Conservation (phyloP, 306 rosid species). For the Benincasa hispida region DNA sequence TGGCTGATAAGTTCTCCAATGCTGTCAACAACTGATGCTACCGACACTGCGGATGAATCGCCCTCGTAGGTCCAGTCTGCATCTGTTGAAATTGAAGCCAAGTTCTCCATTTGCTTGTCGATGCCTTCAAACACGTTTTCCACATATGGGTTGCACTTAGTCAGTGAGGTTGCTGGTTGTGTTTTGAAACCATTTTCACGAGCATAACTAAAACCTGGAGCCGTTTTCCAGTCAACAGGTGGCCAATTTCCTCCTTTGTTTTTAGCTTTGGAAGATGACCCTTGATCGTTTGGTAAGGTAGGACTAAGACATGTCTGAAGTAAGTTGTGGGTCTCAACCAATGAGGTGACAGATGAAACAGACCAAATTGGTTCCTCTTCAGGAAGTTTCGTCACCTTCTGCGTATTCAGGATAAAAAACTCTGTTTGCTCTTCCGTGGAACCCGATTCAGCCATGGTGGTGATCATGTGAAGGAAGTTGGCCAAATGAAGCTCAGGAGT, state of each 20-base stretch:
- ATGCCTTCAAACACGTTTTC: constrained; percentile 18
- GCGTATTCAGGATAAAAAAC: constrained; percentile 54
- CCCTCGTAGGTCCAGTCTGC: constrained; percentile 31
- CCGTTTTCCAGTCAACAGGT: constrained; percentile 74
- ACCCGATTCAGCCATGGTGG: constrained; percentile 63
- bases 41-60: constrained; percentile 19
- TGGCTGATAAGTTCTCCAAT: constrained; percentile 19
- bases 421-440: constrained; percentile 58
- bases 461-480: constrained; percentile 83
- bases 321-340: constrained; percentile 18
- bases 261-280: constrained; percentile 26
- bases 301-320: constrained; percentile 16
- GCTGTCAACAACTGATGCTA: constrained; percentile 20
- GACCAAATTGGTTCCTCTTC: constrained; percentile 71
- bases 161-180: constrained; percentile 23
- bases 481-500: constrained; percentile 49
- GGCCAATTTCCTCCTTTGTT: constrained; percentile 50
- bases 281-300: constrained; percentile 21
- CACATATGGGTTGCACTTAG: constrained; percentile 12
- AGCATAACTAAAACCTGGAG: constrained; percentile 66
- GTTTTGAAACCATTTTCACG: constrained; percentile 42
- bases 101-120: constrained; percentile 14
- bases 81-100: constrained; percentile 27
- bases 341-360: constrained; percentile 25
- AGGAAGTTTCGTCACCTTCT: constrained; percentile 51